Evolutionary conservation across 2,329 filamentous ascomycete genomes (phyloP), one percentile per base, ranked within the genome.

Genomic region (Macrophomina tecta): DNA sequence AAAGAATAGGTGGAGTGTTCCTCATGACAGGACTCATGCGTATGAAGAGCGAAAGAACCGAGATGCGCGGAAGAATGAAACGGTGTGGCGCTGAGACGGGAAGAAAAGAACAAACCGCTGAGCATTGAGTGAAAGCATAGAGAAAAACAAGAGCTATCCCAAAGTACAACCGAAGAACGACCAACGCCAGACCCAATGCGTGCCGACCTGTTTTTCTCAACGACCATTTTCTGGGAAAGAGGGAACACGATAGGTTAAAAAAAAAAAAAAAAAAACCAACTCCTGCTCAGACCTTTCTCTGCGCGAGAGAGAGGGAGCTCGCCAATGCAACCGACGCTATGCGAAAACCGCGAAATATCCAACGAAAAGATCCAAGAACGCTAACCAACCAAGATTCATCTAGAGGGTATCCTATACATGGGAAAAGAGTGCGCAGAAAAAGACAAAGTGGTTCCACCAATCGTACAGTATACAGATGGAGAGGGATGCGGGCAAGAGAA

Each of bases 271-370:
- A 36, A 55, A 38, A 36, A 18, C 45, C 2, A 52, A 52, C 61
- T 64, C 45, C 61, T 63, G 38, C 40, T 60, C 40, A 30, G 42
- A 38, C 51, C 34, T 55, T 30, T 11, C 30, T 28, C 18, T 40
- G 14, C 18, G 28, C 36, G 36, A 38, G 23, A n/a, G 28, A 45
- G 11, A 60, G 55, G 38, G 55, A 62, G 58, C 45, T 11, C 30
- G 30, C 30, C 18, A 46, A 23, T 64, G 61, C 61, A 52, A 53
- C 61, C 61, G 46, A 55, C 65, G 61, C 61, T 67, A 63, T 64
- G 65, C 60, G 64, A 55, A 66, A 23, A 23, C 23, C 16, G 28
- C 12, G 3, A 63, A 67, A 53, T 32, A n/a, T 11, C 42, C 53
- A 62, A 48, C 7, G 28, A 56, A 58, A 34, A 64, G 46, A 16